Conservation (phyloP, 495 filamentous ascomycete species). For the Neurospora sp. region DNA sequence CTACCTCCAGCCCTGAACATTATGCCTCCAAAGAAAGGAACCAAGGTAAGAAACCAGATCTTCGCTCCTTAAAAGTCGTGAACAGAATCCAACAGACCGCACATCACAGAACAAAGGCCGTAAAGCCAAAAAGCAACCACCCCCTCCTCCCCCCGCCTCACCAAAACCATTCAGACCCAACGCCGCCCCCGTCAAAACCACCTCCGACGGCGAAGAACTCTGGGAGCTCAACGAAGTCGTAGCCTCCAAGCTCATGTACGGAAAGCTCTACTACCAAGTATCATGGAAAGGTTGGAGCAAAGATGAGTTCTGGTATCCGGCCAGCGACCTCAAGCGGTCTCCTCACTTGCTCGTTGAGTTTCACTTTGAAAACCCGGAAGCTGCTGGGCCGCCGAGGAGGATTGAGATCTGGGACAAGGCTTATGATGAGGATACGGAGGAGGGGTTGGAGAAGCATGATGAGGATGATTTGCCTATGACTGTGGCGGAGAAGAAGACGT, state of each 20-base stretch:
- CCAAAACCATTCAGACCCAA: not conserved
- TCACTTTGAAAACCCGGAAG: not conserved
- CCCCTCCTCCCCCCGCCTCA: not conserved
- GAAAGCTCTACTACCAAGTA: not conserved
- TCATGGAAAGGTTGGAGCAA: not conserved
- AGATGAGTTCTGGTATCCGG: not conserved
- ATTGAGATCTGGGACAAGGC: not conserved
- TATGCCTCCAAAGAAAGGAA: no score
- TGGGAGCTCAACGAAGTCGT: not conserved
- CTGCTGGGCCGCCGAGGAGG: not conserved
- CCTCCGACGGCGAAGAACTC: not conserved
- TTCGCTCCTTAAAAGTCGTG: no score
- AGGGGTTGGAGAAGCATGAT: not conserved
- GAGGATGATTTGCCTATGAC: not conserved
- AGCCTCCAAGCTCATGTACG: not conserved
- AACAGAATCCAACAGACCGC: accelerated
- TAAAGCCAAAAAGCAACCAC: not conserved
- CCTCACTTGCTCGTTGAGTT: not conserved
- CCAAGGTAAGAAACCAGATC: not conserved
- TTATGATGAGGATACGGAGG: not conserved
- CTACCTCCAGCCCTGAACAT: no score
- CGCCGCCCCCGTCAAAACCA: not conserved
- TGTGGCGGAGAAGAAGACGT: not conserved
- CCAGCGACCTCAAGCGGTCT: not conserved
- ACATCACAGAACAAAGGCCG: not conserved